Evolutionary conservation across 441 rosid genomes (phyloP), one percentile per base, ranked within the genome.

Genomic region (Isatis lusitanica): DNA sequence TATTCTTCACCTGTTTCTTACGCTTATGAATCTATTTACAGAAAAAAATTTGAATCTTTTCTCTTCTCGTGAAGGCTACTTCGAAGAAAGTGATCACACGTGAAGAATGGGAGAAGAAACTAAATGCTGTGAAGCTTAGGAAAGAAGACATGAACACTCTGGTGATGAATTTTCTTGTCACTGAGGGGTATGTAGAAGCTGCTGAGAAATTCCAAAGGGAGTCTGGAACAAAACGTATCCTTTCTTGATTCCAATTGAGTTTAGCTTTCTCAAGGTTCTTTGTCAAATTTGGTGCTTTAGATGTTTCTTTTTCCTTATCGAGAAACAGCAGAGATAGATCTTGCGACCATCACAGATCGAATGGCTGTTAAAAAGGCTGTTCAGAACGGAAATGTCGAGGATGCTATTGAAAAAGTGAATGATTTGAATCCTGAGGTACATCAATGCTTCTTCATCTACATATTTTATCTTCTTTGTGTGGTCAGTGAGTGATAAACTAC

Each of bases 141-240:
- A 92, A 94, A 87, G 94, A 90, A 78, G 99, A 94, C 71, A 91
- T 92, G 98, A 90, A 89, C 78, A 91, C 84, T 75, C 79, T 94
- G 81, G 97, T 94, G 58, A 94, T 94, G 99, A 94, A 94, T 82
- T 94, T 90, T 74, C 92, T 94, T 66, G 98, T 92, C 35, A 92
- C 96, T 8, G 99, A 94, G 76, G 98, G 99, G 62, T 92, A 81
- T 74, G 98, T 92, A 16, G 99, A 94, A 64, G 99, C 92, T 56
- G 97, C 98, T 16, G 96, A 89, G 82, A 89, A 89, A 62, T 88
- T 93, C 74, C 85, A 87, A 73, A 87, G 75, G 74, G 99, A 94
- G 71, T 94, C 98, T 68, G 99, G 97, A 80, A 88, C 97, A n/a
- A 90, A 87, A 77, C 96, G 97, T 94, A 94, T 92, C 97, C 89